phyloP scores from a whole-genome alignment of 495 filamentous ascomycete genomes.

The Aspergillus coremiiformis region DNA sequence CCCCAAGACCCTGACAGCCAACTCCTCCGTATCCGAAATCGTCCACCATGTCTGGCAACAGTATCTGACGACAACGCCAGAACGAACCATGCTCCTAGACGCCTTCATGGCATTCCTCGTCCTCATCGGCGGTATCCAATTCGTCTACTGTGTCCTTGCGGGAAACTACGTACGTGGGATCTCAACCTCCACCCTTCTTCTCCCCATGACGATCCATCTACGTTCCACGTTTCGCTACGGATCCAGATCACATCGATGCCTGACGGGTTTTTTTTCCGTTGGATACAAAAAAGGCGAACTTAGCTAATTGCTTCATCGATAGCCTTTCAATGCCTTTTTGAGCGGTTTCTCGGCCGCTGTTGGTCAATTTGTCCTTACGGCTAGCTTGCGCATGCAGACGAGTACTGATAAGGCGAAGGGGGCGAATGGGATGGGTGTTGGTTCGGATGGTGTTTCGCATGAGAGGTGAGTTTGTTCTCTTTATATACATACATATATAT shows the following conservation, averaged over 20 bases:
- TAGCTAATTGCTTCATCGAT: not conserved
- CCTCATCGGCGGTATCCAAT: conserved; percentile 79
- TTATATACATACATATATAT: not conserved
- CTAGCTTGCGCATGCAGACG: conserved; percentile 85
- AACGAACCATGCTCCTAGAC: conserved; percentile 88
- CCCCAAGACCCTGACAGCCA: conserved; percentile 31
- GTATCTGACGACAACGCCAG: conserved; percentile 72
- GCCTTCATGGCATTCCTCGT: conserved; percentile 87
- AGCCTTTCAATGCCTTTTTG: conserved; percentile 99
- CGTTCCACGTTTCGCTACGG: too few relatives aligned
- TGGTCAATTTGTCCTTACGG: conserved; percentile 94
- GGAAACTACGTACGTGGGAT: conserved; percentile 80
- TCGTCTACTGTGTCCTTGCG: conserved; percentile 83
- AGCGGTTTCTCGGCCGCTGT: conserved; percentile 92
- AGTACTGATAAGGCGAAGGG: conserved; percentile 22
- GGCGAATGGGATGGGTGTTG: conserved; percentile 25
- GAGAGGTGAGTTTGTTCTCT: conserved; percentile 35
- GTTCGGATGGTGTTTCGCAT: conserved; percentile 34
- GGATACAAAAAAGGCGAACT: not conserved
- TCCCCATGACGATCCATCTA: too few relatives aligned
- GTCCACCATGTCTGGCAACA: conserved; percentile 55
- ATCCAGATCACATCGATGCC: too few relatives aligned
- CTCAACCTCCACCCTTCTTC: too few relatives aligned
- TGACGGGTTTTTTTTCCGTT: too few relatives aligned
- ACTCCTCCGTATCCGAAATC: conserved; percentile 47